Base-by-base conservation (phyloP, 2,329 filamentous ascomycete genomes). In the Ophiocordyceps camponoti-rufipedis region DNA sequence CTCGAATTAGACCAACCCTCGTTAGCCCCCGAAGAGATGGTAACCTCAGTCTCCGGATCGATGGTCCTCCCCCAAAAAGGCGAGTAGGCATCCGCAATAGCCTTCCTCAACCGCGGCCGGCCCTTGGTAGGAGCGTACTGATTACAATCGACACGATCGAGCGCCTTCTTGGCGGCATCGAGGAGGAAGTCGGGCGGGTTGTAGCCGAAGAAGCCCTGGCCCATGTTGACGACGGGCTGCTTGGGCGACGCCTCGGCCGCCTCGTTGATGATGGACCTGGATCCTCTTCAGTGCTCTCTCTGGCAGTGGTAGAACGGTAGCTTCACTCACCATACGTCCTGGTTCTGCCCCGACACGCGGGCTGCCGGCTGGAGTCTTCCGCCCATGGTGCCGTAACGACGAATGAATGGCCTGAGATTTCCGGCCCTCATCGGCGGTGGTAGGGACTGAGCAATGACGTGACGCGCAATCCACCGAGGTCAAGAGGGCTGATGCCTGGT, bases 121-220 rank as follows among this genome's bases (percentile, higher is more conserved):
- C 91, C 91, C 71, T 87, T 91, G 18, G 91, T 95, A 2, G 88
- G 91, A 19, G 87, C 89, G 71, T 98, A 98, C 70, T 98, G 91
- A 63, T 98, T 98, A 73, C 89, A 95, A 53, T 96, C 91, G 19
- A 98, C 89, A 44, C 78, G 75, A 58, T 94, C 82, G 44, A 98
- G 74, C 38, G 89, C 88, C 38, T 81, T 70, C 64, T 94, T 96
- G 44, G 91, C 91, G 40, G 91, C 91, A 54, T 94, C 75, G 51
- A 95, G 70, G 51, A 95, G 86, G 62, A 94, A 96, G 33, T 80
- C 64, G 8, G 89, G 89, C 47, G 89, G 89, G 59, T 96, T 96
- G 64, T 96, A 96, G 48, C 89, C 89, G 54, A 86, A 88, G 54
- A 86, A 86, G 46, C 75, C 75, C 58, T 78, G 74, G 28, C 75